Base-by-base conservation (phyloP, 1,284 basidiomycete species). In the Phaffia rhodozyma region DNA sequence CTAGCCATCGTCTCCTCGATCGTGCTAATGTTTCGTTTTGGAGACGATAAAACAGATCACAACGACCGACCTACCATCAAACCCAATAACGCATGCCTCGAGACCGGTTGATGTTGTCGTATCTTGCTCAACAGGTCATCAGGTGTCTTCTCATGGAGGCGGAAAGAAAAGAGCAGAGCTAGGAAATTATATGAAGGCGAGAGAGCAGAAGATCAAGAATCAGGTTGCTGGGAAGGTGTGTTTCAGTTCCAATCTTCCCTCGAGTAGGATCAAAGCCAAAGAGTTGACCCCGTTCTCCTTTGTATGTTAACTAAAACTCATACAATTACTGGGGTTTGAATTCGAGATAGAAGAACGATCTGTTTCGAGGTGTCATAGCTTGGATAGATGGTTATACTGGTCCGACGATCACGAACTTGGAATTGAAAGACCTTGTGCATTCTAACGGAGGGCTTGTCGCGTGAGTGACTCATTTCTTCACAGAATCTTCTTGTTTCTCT, bases 71-170 rank as follows among this genome's bases (percentile, higher is more conserved):
- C 38, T 43, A 7, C 38, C 38, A 43, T 11, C 38, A 16, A 43
- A 43, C 13, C 38, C 38, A 11, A 43, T 43, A 43, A 43, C 38
- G 13, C 38, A 43, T 16, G 16, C 38, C 5, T 43, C 38, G 2
- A 43, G 38, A 43, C 56, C 62, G 3, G 38, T 63, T 51, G 62
- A 63, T 32, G 57, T 63, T 27, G 57, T 63, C 38, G 62, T 63
- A 11, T 54, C 62, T 7, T 34, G 34, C 18, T 54, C 62, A 9
- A 32, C 56, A 6, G 62, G 62, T 3, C 62, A 63, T 55, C 62
- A 63, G 50, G 56, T 58, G 3, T 30, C 48, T 9, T 32, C 48
- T n/a, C 50, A 63, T 43, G 38, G 38, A 43, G 13, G 38, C n/a
- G 50, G 56, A n/a, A 56, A 56, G 4, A 29, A 29, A 21, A 50